A percentile compares a stretch with the other conserved stretches of the same genome.
Conservation (phyloP, 2,329 filamentous ascomycete species). For the Microdochium nivale region DNA sequence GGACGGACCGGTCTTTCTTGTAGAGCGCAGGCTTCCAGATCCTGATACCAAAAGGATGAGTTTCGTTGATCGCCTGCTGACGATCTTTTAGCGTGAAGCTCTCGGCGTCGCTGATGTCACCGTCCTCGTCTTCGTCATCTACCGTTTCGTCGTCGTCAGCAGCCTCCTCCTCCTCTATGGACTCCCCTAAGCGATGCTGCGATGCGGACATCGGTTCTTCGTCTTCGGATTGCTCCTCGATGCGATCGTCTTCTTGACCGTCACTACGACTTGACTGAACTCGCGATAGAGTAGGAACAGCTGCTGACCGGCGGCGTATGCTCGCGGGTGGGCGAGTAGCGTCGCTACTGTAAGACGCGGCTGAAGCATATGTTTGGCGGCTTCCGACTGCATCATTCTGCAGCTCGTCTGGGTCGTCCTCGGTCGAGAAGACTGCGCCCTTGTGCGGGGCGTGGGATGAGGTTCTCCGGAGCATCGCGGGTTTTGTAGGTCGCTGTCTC, state of each 20-base stretch:
- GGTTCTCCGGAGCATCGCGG: constrained; percentile 60
- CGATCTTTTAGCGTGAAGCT: constrained; percentile 97
- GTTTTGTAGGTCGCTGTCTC: constrained; percentile 56
- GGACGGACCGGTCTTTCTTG: constrained; percentile 94
- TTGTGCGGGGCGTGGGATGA: constrained; percentile 74
- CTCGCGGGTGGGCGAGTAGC: constrained; percentile 6
- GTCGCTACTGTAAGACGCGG: constrained; percentile 19
- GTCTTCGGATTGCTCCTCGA: constrained; percentile 18
- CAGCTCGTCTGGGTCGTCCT: constrained; percentile 78
- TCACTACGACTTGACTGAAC: constrained; percentile 30
- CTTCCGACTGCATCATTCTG: constrained; percentile 54
- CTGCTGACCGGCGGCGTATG: neutral
- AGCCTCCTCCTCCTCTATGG: constrained; percentile 28
- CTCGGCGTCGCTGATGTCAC: constrained; percentile 79
- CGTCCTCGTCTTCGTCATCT: constrained; percentile 57
- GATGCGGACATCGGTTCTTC: constrained; percentile 21
- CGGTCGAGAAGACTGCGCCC: constrained; percentile 81
- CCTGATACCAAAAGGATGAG: constrained; percentile 95
- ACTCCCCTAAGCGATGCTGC: constrained; percentile 3
- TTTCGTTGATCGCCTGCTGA: constrained; percentile 96
- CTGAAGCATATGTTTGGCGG: constrained; percentile 28
- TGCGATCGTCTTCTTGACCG: constrained; percentile 18
- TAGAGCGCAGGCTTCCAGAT: constrained; percentile 98
- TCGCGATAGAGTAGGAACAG: constrained; percentile 25
- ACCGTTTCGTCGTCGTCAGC: constrained; percentile 36